Base-by-base conservation (phyloP, 2,329 filamentous ascomycete species). In the Coniochaeta sp. region DNA sequence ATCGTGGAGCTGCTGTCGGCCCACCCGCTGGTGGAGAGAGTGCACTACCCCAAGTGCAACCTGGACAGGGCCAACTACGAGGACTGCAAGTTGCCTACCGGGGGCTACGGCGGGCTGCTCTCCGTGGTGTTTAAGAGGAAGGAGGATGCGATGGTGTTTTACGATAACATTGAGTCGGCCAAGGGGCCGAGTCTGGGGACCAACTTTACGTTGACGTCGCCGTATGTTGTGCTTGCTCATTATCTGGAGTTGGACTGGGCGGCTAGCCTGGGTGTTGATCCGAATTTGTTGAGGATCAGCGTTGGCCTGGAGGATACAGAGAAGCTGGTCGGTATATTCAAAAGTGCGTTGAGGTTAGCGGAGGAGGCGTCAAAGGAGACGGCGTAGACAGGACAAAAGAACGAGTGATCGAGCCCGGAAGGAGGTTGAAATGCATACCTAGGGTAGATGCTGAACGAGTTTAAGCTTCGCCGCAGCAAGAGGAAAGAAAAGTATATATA, bases 131-230 rank as follows among this genome's bases (percentile, higher is more conserved):
- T 98, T 69, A 77, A 90, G 66, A 80, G 80, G 1, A 84, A 81
- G 60, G 78, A 81, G 33, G 87, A 93, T 63, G 90, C 93, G 0
- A 78, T 91, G 59, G 82, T 85, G 0, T 97, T 98, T 72, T 97
- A 89, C 73, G 92, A 99, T 74, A 81, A 84, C 14, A 77, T 99
- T 17, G 86, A 96, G 63, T 95, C 92, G 1, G 87, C 91, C 43
- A 99, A 99, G 74, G 95, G 95, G 0, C 95, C 95, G 0, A 97
- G 92, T 73, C 78, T 99, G 57, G 95, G 95, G 1, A 98, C 95
- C 0, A 99, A 99, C 73, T 99, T 99, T 72, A 98, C 95, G 0
- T 79, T 99, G 40, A 89, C 89, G 61, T 96, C 89, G 57, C 95
- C 95, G 0, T 99, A 96, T 72, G 91, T 95, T 24, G 78, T 99